Base-by-base conservation (phyloP, 208 protist species). In the Herpetomonas samuelpessoai region DNA sequence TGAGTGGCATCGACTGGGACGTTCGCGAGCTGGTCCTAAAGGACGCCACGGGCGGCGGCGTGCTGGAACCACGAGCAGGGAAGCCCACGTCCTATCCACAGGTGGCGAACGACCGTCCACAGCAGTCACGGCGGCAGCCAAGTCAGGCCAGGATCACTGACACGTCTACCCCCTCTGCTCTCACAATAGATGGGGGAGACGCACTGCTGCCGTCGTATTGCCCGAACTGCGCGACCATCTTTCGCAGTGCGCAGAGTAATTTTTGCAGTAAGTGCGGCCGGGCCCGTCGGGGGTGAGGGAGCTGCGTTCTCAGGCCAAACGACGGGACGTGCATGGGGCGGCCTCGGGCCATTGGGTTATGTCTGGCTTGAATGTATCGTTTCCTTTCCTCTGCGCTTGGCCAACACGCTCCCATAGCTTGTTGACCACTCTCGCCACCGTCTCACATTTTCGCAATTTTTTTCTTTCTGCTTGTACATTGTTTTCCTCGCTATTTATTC, bases 191-290 rank as follows among this genome's bases (percentile, higher is more conserved):
- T n/a, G n/a, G n/a, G n/a, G n/a, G n/a, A n/a, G 46, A 24, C 28
- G 22, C 21, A 24, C 2, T 18, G 41, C 57, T 2, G 19, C 46
- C 4, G 35, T 49, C 3, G 38, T 41, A 26, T 63, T 56, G 38
- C 30, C 31, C 18, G 19, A 26, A 18, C 35, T 92, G 85, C 66
- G 81, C 73, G 1, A 77, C 81, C 0, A 61, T 86, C 31, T 92
- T 79, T 45, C 58, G 65, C n/a, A 67, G 52, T 16, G 28, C 65
- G 1, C 19, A 69, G 45, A 78, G 69, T 19, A 82, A 79, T 29
- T 87, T 91, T 44, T 91, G 84, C 30, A 29, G 59, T 6, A 75
- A 81, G 35, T 91, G 84, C 53, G 80, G 84, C 19, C 65, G 71
- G 39, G 53, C 74, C 6, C 72, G 72, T 0, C 19, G 44, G 6